Conservation (phyloP, 371 early-diverging fungal genomes). For the Paramicrosporidium saccamoebae region DNA sequence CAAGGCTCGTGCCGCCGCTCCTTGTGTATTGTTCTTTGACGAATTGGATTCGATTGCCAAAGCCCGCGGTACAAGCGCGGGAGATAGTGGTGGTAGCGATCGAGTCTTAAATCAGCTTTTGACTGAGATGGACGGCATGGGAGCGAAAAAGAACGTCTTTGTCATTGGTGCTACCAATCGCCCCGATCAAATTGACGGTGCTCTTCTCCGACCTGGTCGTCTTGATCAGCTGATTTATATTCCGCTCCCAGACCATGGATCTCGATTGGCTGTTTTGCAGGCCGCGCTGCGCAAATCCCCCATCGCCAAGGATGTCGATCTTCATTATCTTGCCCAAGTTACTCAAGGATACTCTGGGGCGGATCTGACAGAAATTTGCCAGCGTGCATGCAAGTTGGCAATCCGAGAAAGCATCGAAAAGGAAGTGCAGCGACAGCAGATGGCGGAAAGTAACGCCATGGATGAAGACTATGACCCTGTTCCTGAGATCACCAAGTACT, state of each 20-base stretch:
- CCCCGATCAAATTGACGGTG: conserved; percentile 85
- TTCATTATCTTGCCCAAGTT: conserved; percentile 48
- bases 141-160: conserved; percentile 96
- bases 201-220: conserved; percentile 92
- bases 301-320: conserved; percentile 46
- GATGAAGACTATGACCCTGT: conserved; percentile 47
- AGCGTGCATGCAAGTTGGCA: conserved; percentile 95
- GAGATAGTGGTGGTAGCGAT: conserved; percentile 89
- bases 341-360: conserved; percentile 97
- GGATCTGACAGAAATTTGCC: conserved; percentile 98
- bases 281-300: conserved; percentile 94
- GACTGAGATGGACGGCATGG: conserved; percentile 99
- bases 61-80: conserved; percentile 46
- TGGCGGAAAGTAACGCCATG: conserved; percentile 20
- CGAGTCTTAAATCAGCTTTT: conserved; percentile 97
- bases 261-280: conserved; percentile 58
- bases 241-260: conserved; percentile 77
- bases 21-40: conserved; percentile 99
- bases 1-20: conserved; percentile 96
- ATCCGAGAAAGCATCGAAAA: conserved; percentile 92
- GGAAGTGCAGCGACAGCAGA: conserved; percentile 35
- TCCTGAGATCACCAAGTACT: conserved; percentile 47
- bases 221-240: conserved; percentile 98
- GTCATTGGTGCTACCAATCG: conserved; percentile 98
- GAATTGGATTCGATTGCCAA: conserved; percentile 98